These are phyloP conservation scores for Zarea fungicola DNA, from an alignment of 2,329 filamentous ascomycete genomes.

Conservation along the genomic window DNA sequence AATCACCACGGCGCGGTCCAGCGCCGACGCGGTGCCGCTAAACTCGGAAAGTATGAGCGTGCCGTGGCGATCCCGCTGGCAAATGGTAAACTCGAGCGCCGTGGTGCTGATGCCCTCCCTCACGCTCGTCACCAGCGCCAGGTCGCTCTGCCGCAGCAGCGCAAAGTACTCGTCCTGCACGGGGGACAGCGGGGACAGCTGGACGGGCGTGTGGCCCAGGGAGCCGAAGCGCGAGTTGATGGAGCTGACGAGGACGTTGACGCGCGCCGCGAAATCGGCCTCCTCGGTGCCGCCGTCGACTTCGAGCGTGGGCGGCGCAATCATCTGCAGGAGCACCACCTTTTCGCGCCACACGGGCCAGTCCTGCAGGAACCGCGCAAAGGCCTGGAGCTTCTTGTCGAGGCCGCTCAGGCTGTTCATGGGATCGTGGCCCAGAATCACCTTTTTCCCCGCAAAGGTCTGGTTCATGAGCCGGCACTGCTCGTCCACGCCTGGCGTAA, in stretches of 20 bases:
- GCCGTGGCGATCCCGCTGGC: constrained; percentile 79
- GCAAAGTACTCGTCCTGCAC: constrained; percentile 89
- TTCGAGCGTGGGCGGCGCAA: constrained; percentile 75
- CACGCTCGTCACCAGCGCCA: constrained; percentile 90
- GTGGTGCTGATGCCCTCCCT: constrained; percentile 98
- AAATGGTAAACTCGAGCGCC: constrained; percentile 88
- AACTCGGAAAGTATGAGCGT: constrained; percentile 94
- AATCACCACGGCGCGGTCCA: constrained; percentile 84
- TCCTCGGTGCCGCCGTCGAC: constrained; percentile 67
- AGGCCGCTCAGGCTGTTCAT: constrained; percentile 89
- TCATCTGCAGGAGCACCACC: constrained; percentile 91
- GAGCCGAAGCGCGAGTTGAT: constrained; percentile 91
- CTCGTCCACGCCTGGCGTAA: constrained; percentile 62
- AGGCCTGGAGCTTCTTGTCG: constrained; percentile 88
- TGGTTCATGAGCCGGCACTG: constrained; percentile 68
- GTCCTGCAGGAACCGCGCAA: constrained; percentile 82
- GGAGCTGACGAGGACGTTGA: constrained; percentile 81
- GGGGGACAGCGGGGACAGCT: constrained; percentile 91
- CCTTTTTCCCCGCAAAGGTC: constrained; percentile 82
- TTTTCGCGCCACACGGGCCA: constrained; percentile 89
- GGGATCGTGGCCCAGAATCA: constrained; percentile 92
- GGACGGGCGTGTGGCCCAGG: constrained; percentile 81
- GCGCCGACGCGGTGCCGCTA: constrained; percentile 83
- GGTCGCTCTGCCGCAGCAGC: constrained; percentile 78
- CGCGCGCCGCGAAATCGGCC: constrained; percentile 77